These are phyloP conservation scores for Picea mariana DNA, from an alignment of 83 land plant genomes.

Conservation along the genomic window DNA sequence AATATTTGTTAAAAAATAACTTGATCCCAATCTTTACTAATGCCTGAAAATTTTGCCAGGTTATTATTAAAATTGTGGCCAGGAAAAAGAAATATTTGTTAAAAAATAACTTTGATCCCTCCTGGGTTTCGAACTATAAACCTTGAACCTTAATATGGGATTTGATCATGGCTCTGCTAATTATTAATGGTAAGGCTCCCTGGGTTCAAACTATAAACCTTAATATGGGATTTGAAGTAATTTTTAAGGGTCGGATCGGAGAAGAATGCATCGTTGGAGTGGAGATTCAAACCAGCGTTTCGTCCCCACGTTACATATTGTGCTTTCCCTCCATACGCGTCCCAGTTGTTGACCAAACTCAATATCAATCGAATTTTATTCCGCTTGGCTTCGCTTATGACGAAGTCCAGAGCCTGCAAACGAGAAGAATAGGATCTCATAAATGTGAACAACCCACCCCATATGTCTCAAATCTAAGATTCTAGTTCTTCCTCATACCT, in stretches of 20 bases:
- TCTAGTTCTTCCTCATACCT: constrained; percentile 24
- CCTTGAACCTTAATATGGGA: no score
- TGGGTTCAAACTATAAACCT: constrained; percentile 24
- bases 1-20: no score
- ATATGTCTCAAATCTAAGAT: background rate
- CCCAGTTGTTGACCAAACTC: constrained; percentile 61
- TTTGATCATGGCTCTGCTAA: no score
- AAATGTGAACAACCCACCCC: no score
- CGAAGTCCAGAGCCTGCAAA: constrained; percentile 71
- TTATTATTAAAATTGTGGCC: no score
- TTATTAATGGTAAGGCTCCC: no score
- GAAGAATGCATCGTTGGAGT: constrained; percentile 67
- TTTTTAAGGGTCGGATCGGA: constrained; percentile 51
- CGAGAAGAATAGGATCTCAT: background rate
- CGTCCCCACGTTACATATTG: constrained; percentile 40
- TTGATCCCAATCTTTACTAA: no score
- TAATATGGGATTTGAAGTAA: constrained; percentile 63
- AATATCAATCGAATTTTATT: constrained; percentile 60
- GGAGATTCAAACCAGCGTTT: constrained; percentile 53
- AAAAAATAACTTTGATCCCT: no score
- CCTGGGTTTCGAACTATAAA: no score
- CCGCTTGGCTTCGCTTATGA: constrained; percentile 63
- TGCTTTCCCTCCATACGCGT: constrained; percentile 62
- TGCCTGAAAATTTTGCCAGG: no score
- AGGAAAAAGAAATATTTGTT: no score